Base-by-base conservation (phyloP, 192 early-diverging fungal species). In the Gamsiella multidivaricata region DNA sequence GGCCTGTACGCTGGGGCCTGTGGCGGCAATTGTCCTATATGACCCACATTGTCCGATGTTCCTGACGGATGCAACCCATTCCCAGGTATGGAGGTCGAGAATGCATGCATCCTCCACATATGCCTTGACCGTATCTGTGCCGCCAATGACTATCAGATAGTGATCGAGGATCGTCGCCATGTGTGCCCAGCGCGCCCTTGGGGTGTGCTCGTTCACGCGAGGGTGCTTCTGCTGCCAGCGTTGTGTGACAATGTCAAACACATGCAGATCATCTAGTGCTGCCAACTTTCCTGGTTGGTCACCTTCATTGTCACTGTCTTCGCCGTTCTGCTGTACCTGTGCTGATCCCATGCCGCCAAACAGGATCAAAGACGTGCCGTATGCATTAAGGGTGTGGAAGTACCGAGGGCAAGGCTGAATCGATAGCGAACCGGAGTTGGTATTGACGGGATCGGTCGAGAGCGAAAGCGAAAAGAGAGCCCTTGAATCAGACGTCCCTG, bases 11-110 rank as follows among this genome's bases (percentile, higher is more conserved):
- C 54, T 63, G 18, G 73, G 73, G 22, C 73, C 73, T n/a, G 73
- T 58, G 3, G 73, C 65, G 3, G 73, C 73, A 2, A 78, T 50
- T 15, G 73, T 78, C 41, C 73, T 54, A 36, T 78, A 78, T 4
- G 73, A 63, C n/a, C 73, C 73, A 26, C 73, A 78, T 42, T 78
- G 73, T 0, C 73, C 73, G 58, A 78, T 69, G 37, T 69, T 69
- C 54, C 47, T 37, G 17, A 78, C 45, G 2, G 73, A 78, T 4
- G 73, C 73, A n/a, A 78, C 73, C 73, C 73, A 78, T 46, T 78
- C 65, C 73, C 73, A 78, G 17, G 73, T 68, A 46, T 57, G 65
- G 5, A 78, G 54, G 25, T 78, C 73, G n/a, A 78, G 59, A 1
- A 68, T 59, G 49, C 73, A 78, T 28, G 73, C 73, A 47, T 78